Evolutionary conservation across 768 basidiomycete species (phyloP), one percentile per base, ranked within the genome.

Genomic region (Hygrocybe punicea): DNA sequence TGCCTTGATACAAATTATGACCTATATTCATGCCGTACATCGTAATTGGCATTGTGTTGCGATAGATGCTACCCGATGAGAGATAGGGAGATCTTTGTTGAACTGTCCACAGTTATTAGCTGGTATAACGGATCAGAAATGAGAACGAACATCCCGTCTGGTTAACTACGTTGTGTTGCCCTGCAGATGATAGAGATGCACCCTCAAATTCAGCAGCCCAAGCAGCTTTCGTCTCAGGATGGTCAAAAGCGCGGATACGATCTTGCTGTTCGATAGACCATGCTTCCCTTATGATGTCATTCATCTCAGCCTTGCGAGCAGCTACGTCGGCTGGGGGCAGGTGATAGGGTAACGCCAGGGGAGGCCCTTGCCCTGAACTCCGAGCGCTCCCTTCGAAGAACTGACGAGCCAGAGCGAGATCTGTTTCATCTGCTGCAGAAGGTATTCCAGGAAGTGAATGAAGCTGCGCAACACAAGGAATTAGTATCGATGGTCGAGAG

Each of bases 371-470:
- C 1, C 69, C 65, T 17, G 70, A 63, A 21, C 65, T 68, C 19
- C 77, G 73, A 2, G 73, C 67, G 50, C 72, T 71, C 36, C 69
- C 69, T 58, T 85, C 81, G 65, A 93, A 93, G 69, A 93, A 93
- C 61, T 89, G 89, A 45, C 86, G 84, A 24, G 90, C 91, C 60
- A 90, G 80, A 13, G 83, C 81, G 47, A 84, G 69, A 70, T 93
- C 91, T 50, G 84, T 86, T 62, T 85, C 82, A 58, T 75, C 81
- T 34, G 82, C 76, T 51, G 75, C 74, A 21, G 70, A 61, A 0
- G 81, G 73, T n/a, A 80, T 80, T 19, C 81, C 78, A 1, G 91
- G 88, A 24, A 93, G 80, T 68, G 89, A 83, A 59, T 87, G 90
- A 23, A 93, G 78, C 91, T 93, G 60, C 36, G 63, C 33, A 57